Evolutionary conservation across 805 yeast species (phyloP).

Genomic region (Lipomyces kockii): DNA sequence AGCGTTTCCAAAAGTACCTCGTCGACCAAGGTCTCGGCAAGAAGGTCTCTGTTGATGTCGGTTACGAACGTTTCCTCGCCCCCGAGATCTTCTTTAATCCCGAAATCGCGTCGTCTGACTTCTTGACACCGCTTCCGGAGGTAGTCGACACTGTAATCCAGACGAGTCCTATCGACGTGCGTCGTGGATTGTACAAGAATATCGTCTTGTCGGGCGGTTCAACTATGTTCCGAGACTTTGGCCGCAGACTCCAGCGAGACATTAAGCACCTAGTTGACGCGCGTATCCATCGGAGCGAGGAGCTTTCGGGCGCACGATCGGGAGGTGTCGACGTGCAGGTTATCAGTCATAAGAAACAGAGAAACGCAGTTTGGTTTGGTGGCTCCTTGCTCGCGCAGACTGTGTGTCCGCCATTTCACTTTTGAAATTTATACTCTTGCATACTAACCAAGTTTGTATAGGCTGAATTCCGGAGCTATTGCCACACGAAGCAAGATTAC

Average conservation of each 20-base stretch:
- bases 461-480: slow-evolving; percentile 89
- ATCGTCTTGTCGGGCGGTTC: slow-evolving; percentile 97
- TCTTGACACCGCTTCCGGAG: slow-evolving; percentile 92
- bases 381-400: slow-evolving; percentile 97
- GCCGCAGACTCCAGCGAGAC: slow-evolving; percentile 96
- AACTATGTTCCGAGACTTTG: slow-evolving; percentile 98
- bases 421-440: background rate
- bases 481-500: slow-evolving; percentile 95
- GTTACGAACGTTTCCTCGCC: slow-evolving; percentile 96
- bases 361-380: slow-evolving; percentile 99
- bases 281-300: slow-evolving; percentile 82
- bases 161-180: slow-evolving; percentile 94
- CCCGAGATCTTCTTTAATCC: slow-evolving; percentile 99
- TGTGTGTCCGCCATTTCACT: slow-evolving; percentile 38
- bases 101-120: slow-evolving; percentile 93
- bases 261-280: slow-evolving; percentile 83
- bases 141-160: slow-evolving; percentile 95
- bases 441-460: slow-evolving; percentile 14
- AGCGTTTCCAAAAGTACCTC: slow-evolving; percentile 88
- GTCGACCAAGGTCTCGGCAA: slow-evolving; percentile 76
- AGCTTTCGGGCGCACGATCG: slow-evolving; percentile 69
- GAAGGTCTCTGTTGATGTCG: slow-evolving; percentile 80
- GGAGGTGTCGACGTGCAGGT: slow-evolving; percentile 98
- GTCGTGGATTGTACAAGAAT: slow-evolving; percentile 93
- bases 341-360: slow-evolving; percentile 93